Evolutionary conservation across 2,329 filamentous ascomycete genomes (phyloP).

Genomic region (Whalleya microplaca): DNA sequence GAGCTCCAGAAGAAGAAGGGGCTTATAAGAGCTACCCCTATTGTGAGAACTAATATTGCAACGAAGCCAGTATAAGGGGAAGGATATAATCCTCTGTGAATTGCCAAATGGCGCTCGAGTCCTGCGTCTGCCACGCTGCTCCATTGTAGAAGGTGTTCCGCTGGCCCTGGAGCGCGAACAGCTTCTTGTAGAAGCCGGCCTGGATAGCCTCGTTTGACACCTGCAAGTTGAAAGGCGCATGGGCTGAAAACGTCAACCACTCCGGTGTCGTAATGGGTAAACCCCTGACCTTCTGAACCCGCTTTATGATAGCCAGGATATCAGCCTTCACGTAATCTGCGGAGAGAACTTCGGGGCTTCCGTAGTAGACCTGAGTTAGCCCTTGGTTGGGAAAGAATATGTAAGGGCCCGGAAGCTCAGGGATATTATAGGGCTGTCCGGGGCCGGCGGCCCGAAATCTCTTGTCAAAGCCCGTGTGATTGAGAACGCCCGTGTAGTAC

Average conservation of each 20-base stretch:
- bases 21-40: too few species aligned
- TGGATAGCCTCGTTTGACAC: constrained; percentile 19
- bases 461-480: constrained; percentile 40
- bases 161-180: constrained; percentile 9
- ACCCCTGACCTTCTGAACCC: constrained; percentile 1
- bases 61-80: too few species aligned
- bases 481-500: constrained; percentile 45
- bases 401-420: constrained; percentile 6
- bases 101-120: constrained; percentile 12
- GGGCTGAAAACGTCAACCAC: constrained; percentile 11
- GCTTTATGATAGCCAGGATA: constrained; percentile 1
- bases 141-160: constrained; percentile 17
- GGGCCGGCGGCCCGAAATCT: not conserved
- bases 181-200: constrained; percentile 9
- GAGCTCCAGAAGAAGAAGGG: too few species aligned
- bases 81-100: constrained; percentile 13
- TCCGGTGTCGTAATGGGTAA: constrained; percentile 4
- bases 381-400: not conserved
- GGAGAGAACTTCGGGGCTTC: constrained; percentile 1
- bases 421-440: constrained; percentile 7
- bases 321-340: constrained; percentile 14
- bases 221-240: constrained; percentile 18
- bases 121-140: constrained; percentile 13
- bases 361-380: constrained; percentile 13
- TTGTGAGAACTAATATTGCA: too few species aligned